Evolutionary conservation across 495 filamentous ascomycete genomes (phyloP).

Genomic region (Viridothelium virens): DNA sequence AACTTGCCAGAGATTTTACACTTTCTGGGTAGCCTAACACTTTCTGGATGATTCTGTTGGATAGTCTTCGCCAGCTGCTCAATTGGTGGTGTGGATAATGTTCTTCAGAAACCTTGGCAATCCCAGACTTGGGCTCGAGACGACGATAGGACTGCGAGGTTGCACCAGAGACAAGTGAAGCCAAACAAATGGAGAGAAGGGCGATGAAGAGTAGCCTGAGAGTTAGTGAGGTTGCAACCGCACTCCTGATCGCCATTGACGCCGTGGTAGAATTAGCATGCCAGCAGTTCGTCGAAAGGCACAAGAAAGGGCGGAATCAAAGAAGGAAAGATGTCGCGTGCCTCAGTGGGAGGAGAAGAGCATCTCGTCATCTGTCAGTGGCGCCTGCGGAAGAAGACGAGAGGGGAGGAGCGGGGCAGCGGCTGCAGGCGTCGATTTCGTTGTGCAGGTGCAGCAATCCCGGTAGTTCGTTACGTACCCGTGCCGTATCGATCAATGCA

Average conservation of each 20-base stretch:
- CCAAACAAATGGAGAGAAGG: conserved; percentile 19
- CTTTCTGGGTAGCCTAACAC: background rate
- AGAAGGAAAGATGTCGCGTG: conserved; percentile 10
- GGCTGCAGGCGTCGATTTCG: background rate
- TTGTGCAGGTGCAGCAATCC: background rate
- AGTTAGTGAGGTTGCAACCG: background rate
- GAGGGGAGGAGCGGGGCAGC: conserved; percentile 9
- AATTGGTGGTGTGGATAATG: background rate
- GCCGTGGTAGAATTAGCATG: background rate
- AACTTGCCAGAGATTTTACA: background rate
- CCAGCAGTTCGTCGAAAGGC: background rate
- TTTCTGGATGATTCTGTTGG: background rate
- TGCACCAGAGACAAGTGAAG: background rate
- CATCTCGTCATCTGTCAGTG: background rate
- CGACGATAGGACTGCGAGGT: background rate
- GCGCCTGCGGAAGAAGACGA: background rate
- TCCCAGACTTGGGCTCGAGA: background rate
- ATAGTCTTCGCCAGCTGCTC: background rate
- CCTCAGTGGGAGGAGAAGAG: background rate
- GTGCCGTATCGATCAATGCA: too few relatives aligned
- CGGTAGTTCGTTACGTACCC: background rate
- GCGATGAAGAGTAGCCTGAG: conserved; percentile 22
- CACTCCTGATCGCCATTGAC: conserved; percentile 2
- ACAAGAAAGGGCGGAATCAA: background rate
- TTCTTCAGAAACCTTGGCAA: background rate